Conservation (phyloP, 805 yeast species). For the Cyberlindnera petersonii region DNA sequence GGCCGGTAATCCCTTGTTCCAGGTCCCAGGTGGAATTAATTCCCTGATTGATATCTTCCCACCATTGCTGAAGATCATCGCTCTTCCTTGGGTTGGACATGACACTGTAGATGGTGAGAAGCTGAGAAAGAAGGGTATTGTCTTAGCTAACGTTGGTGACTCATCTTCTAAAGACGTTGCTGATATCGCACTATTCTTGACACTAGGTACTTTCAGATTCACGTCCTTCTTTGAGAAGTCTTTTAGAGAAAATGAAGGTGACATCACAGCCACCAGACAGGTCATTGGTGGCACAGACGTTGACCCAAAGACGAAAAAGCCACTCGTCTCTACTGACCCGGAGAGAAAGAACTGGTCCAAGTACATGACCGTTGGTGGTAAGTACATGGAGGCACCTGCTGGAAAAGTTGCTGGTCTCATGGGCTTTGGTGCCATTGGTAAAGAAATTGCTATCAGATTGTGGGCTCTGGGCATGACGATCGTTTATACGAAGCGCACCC, state of each 20-base stretch:
- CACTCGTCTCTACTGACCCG: constrained; percentile 15
- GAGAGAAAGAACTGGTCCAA: constrained; percentile 37
- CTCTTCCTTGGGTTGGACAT: constrained; percentile 59
- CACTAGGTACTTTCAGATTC: constrained; percentile 58
- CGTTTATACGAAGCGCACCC: constrained; percentile 53
- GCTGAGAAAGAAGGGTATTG: constrained; percentile 44
- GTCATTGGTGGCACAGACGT: constrained; percentile 32
- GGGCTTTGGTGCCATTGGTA: constrained; percentile 75
- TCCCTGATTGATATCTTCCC: constrained; percentile 47
- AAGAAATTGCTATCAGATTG: constrained; percentile 53
- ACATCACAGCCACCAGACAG: constrained; percentile 45
- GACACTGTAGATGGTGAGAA: constrained; percentile 47
- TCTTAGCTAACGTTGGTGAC: constrained; percentile 58
- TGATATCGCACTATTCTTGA: constrained; percentile 58
- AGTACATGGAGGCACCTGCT: constrained; percentile 45
- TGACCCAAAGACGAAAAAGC: constrained; percentile 8
- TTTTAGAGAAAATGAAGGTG: constrained; percentile 34
- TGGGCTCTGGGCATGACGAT: constrained; percentile 58
- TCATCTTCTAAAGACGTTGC: constrained; percentile 67
- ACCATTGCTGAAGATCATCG: constrained; percentile 40
- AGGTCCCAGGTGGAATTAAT: constrained; percentile 37
- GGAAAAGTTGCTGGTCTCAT: constrained; percentile 57
- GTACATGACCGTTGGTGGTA: constrained; percentile 44
- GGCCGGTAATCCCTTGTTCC: constrained; percentile 51
- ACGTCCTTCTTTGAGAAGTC: constrained; percentile 44